Base-by-base conservation (phyloP, 164 flowering plant species). In the Stephania yunnanensis region DNA sequence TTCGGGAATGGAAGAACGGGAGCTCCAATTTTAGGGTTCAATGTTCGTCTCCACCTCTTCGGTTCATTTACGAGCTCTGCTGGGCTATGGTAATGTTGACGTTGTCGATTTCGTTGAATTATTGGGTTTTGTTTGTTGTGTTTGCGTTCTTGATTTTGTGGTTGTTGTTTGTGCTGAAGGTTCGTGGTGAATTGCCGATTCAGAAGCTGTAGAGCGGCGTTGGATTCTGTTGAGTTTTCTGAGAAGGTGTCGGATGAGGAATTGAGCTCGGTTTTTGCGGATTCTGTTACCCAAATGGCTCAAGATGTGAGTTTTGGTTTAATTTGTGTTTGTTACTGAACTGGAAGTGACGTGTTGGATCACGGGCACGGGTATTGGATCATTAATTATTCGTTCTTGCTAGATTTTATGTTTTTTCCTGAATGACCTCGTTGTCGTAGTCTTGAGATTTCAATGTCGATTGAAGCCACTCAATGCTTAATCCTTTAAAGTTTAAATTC, bases 61-160 rank as follows among this genome's bases (percentile, higher is more conserved):
- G 99, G 44, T 95, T 91, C 71, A 84, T 95, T 68, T 93, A 84
- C 80, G 99, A 95, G 88, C 94, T 95, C 73, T 90, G 90, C 84
- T 92, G 85, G 84, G 70, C 84, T 68, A 72, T 88, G 90, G 98
- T 95, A 50, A 8, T 70, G 8, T 53, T 61, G 53, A 36, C 68
- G 52, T n/a, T 2, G 42, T 36, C 42, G 42, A 4, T 2, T 12
- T 45, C 52, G 0, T 73, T 48, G 45, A 53, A 25, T 46, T 6
- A 69, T 63, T 31, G 7, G 25, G 20, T 45, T 30, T 72, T 63
- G 15, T 20, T 50, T 30, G 5, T 67, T 66, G 15, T 75, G 10
- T 58, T 44, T 19, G 50, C 30, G 10, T 76, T 19, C 5, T 3
- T 61, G 46, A 10, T 44, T 69, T 64, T 5, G 29, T 29, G 29